Evolutionary conservation across 139 green algal species (phyloP), one percentile per base, ranked within the genome.

Genomic region (Chlorella sp.): DNA sequence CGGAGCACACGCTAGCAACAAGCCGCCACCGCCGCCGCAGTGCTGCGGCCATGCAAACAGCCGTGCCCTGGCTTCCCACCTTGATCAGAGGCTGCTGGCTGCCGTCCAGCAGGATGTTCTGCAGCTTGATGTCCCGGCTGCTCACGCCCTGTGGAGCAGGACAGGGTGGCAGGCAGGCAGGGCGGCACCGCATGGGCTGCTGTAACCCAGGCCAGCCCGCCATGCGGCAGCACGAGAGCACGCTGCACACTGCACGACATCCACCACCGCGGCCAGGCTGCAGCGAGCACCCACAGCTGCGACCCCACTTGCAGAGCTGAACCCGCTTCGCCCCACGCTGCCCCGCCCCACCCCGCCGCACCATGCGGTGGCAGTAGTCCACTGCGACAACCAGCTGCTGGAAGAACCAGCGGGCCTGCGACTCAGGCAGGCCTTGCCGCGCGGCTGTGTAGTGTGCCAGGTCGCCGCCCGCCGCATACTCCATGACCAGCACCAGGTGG

Each of bases 391-490:
- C 94, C 8, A 99, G 92, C 92, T 99, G 97, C 92, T 99, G 97
- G 89, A 99, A 99, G 88, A 99, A 99, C 94, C 95, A 99, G 17
- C 97, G 92, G 13, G 96, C 96, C 79, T 98, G 96, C 6, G 93
- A 91, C 89, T 99, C 97, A 41, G 93, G 92, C 40, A 99, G 94
- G 20, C 94, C 91, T 32, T 93, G 91, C 24, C 92, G 93, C 0
- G 91, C 89, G 70, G 95, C 93, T 30, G 98, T 95, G 58, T 95
- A 93, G n/a, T 40, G 76, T 78, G 95, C 92, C 40, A 96, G 74
- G 82, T 98, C 92, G 11, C 93, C 95, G 19, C 95, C 93, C 13
- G 90, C 86, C 1, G 91, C 93, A 87, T 91, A 94, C 87, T 97
- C 94, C 95, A 98, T 98, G 26, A 92, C 92, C 32, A 97, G 95